Percentiles rank a stretch among this genome's conserved stretches.
Conservation (phyloP, 495 filamentous ascomycete species). For the Arthonia radiata region DNA sequence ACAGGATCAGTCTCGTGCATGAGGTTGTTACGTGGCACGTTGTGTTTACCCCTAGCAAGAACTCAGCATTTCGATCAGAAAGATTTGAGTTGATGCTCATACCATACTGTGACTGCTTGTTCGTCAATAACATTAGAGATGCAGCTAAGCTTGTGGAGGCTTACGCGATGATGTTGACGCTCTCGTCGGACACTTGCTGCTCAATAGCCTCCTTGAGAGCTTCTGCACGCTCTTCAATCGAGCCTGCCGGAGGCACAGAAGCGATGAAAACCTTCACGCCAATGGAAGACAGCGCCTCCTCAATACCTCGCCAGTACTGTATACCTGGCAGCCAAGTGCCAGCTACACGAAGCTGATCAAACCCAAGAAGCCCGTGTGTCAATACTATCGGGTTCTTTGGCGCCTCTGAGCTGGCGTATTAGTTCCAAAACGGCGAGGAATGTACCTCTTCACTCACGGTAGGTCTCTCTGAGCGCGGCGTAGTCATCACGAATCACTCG, state of each 20-base stretch:
- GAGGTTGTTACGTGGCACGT: conserved; percentile 1
- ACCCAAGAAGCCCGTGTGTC: conserved; percentile 78
- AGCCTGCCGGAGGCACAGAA: conserved; percentile 51
- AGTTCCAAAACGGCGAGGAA: conserved; percentile 1
- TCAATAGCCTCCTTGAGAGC: conserved; percentile 40
- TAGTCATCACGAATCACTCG: conserved; percentile 56
- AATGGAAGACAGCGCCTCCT: conserved; percentile 44
- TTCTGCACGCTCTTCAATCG: conserved; percentile 52
- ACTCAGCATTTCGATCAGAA: conserved; percentile 6
- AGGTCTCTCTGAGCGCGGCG: conserved; percentile 39
- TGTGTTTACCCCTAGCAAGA: conserved; percentile 19
- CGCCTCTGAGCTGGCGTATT: conserved; percentile 15
- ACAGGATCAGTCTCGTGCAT: conserved; percentile 7
- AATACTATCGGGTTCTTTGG: conserved; percentile 55
- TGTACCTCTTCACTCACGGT: conserved; percentile 26
- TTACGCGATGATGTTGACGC: conserved; percentile 75
- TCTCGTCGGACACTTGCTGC: conserved; percentile 37
- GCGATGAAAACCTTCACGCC: conserved; percentile 60
- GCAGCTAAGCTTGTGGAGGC: conserved; percentile 11
- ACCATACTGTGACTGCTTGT: conserved; percentile 46
- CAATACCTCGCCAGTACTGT: conserved; percentile 82
- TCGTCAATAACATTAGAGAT: conserved; percentile 5
- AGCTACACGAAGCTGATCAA: conserved; percentile 55
- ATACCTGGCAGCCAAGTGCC: conserved; percentile 49
- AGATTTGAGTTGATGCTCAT: conserved; percentile 6